phyloP scores from a whole-genome alignment of 352 stramenopile species.

The Phytophthora uliginosa region DNA sequence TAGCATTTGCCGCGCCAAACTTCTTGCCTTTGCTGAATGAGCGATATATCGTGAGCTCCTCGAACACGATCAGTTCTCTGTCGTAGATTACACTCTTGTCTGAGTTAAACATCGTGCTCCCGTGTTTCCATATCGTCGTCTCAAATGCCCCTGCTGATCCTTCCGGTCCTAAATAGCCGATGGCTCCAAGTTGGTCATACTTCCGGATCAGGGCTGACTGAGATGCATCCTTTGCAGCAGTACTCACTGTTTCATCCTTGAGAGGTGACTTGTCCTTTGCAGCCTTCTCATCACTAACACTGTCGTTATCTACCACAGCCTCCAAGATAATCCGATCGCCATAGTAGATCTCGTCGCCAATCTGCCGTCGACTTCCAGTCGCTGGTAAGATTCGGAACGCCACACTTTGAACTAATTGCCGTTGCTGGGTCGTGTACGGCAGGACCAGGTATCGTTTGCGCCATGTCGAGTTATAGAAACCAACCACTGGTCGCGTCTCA shows the following conservation, averaged over 20 bases:
- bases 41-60: constrained; percentile 87
- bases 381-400: constrained; percentile 82
- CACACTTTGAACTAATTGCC: constrained; percentile 75
- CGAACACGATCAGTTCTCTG: constrained; percentile 80
- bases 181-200: constrained; percentile 85
- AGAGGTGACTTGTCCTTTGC: constrained; percentile 25
- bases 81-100: constrained; percentile 82
- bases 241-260: constrained; percentile 25
- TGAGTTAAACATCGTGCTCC: constrained; percentile 86
- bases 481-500: constrained; percentile 76
- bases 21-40: constrained; percentile 77
- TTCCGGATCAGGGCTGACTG: constrained; percentile 65
- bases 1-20: constrained; percentile 33
- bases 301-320: constrained; percentile 44
- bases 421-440: constrained; percentile 76
- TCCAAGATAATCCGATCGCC: constrained; percentile 83
- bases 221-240: constrained; percentile 16
- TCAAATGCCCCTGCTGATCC: constrained; percentile 78
- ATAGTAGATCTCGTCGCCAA: constrained; percentile 83
- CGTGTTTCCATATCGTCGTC: constrained; percentile 89
- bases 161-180: constrained; percentile 85
- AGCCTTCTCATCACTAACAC: constrained; percentile 11
- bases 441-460: constrained; percentile 87
- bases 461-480: constrained; percentile 86
- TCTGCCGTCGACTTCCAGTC: constrained; percentile 52